These are phyloP conservation scores for Leccinum longicurvipes DNA, from an alignment of 768 basidiomycete species.

Conservation along the genomic window DNA sequence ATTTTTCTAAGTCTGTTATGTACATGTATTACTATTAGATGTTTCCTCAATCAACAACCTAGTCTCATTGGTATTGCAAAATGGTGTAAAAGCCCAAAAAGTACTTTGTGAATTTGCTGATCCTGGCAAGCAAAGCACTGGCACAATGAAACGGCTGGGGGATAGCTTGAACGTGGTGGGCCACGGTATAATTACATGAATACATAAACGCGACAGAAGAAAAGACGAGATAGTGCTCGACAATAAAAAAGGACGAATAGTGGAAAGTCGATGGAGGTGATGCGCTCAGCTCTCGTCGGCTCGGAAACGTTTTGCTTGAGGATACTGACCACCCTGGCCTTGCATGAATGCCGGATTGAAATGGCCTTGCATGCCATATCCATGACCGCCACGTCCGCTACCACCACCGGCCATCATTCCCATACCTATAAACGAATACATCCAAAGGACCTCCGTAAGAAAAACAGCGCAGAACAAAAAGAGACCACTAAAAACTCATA, in stretches of 20 bases:
- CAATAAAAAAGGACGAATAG: background rate
- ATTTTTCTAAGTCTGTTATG: no score
- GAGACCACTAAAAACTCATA: constrained; percentile 35
- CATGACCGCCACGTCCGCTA: constrained; percentile 36
- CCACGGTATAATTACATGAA: constrained; percentile 24
- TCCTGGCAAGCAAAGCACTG: no score
- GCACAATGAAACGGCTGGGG: no score
- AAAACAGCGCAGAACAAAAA: constrained; percentile 17
- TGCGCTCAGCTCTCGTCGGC: constrained; percentile 41
- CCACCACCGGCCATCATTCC: constrained; percentile 49
- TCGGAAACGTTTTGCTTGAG: constrained; percentile 53
- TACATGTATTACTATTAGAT: no score
- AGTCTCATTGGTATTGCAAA: no score
- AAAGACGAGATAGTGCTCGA: constrained; percentile 7
- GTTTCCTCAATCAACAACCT: no score
- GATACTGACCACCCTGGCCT: constrained; percentile 40
- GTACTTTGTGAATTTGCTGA: no score
- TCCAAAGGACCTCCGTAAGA: constrained; percentile 29
- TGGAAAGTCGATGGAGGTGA: background rate
- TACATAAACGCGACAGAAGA: constrained; percentile 20
- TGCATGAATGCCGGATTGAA: constrained; percentile 76
- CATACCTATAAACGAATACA: constrained; percentile 43
- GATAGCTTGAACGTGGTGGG: no score
- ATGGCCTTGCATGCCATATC: constrained; percentile 56
- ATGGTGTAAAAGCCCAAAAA: no score